These are phyloP conservation scores for Quercus robur DNA, from an alignment of 306 rosid species.

Conservation along the genomic window DNA sequence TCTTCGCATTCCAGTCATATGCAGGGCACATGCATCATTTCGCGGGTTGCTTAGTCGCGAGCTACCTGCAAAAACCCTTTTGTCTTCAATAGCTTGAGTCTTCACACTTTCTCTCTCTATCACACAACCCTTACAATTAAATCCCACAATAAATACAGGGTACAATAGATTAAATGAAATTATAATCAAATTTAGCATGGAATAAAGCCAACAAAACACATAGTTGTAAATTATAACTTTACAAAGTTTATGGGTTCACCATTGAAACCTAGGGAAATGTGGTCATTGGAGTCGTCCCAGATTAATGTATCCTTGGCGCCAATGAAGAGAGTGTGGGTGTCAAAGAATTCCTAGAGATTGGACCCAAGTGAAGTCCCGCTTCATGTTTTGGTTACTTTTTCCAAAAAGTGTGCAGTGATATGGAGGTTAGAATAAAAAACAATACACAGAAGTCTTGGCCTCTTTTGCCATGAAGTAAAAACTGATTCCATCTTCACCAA, in stretches of 20 bases:
- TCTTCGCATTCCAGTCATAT: no score
- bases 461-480: constrained; percentile 41
- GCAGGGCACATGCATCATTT: no score
- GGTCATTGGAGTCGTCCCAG: constrained; percentile 25
- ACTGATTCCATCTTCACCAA: constrained; percentile 59
- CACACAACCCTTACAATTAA: no score
- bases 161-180: no score
- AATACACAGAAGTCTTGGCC: constrained; percentile 28
- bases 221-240: no score
- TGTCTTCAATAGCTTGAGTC: no score
- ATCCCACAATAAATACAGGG: no score
- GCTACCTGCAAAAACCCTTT: no score
- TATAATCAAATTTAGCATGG: no score
- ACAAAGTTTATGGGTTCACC: not conserved
- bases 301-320: constrained; percentile 11
- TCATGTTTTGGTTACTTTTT: constrained; percentile 17
- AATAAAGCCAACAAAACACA: no score
- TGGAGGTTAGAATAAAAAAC: constrained; percentile 28
- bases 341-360: constrained; percentile 27
- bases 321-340: constrained; percentile 20
- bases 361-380: constrained; percentile 63
- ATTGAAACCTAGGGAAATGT: constrained; percentile 11
- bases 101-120: no score
- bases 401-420: constrained; percentile 34
- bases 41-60: no score